Evolutionary conservation across 805 yeast genomes (phyloP).

Genomic region (Yamadazyma sp.): DNA sequence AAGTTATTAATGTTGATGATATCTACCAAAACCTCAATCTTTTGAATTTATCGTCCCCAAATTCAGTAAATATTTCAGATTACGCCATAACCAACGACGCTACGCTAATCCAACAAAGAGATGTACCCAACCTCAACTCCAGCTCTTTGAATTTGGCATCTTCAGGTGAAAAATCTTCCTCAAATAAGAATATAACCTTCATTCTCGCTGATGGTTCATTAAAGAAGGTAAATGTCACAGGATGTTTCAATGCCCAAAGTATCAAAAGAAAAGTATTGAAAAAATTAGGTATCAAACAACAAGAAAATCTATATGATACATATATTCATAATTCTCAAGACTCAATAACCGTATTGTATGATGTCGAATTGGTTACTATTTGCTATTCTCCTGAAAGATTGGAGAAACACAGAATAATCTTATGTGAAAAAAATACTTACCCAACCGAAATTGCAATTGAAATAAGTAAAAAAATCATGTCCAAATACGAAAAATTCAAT

Average conservation of each 20-base stretch:
- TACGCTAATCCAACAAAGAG: constrained; percentile 11
- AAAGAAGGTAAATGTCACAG: constrained; percentile 65
- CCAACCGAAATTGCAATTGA: constrained; percentile 64
- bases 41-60: constrained; percentile 7
- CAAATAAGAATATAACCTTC: constrained; percentile 51
- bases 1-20: constrained; percentile 23
- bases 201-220: constrained; percentile 73
- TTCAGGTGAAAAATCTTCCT: constrained; percentile 15
- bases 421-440: constrained; percentile 59
- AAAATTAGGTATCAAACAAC: constrained; percentile 46
- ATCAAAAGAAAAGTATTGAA: constrained; percentile 69
- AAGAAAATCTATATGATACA: constrained; percentile 54
- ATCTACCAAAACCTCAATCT: constrained; percentile 17
- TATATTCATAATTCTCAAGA: constrained; percentile 49
- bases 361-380: constrained; percentile 76
- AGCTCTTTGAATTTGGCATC: constrained; percentile 8
- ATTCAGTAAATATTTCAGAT: constrained; percentile 7
- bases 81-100: constrained; percentile 9
- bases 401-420: constrained; percentile 67
- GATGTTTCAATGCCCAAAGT: constrained; percentile 77
- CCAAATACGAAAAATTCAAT: constrained; percentile 24
- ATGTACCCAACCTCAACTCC: constrained; percentile 4
- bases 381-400: constrained; percentile 72
- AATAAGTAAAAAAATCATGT: constrained; percentile 48
- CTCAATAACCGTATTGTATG: constrained; percentile 50